Evolutionary conservation across 257 asterid genomes (phyloP), one percentile per base, ranked within the genome.

Genomic region (Solanum sejunctum): DNA sequence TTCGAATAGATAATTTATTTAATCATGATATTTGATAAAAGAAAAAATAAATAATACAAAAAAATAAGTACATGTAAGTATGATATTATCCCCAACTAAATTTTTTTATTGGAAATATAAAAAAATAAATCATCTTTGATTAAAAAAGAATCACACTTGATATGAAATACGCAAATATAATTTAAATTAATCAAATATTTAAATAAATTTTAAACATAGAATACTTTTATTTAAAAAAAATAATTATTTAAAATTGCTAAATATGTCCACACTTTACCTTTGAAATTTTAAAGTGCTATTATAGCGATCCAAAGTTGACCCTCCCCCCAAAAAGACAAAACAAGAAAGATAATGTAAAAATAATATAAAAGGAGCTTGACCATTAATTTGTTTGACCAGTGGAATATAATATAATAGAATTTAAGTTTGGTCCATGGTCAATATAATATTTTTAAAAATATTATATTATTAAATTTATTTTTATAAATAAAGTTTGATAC

Each of bases 141-240:
- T 41, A 1, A 41, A 49, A 49, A 49, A 10, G 11, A 49, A 10
- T 49, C 12, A 49, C 12, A 2, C 12, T 49, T 11, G 11, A 49
- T 1, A 8, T 20, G 1, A 60, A 2, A 10, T 0, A 0, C 21
- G 21, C 21, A 0, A 0, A 10, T 60, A 0, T 21, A 0, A 0
- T 60, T 21, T 0, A 60, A 60, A 60, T 60, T 60, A 21, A 0
- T 60, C 0, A 0, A 60, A 60, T 60, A 10, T 60, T 0, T 10
- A 21, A 41, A 57, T 57, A 0, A 0, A 60, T 21, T 4, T 3
- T 1, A 2, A n/a, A 60, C 3, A 21, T 10, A 0, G 5, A 21
- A 10, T 21, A 57, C 9, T 41, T 41, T 41, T 4, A 18, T 8
- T 0, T 57, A 0, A 57, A 57, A 55, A 57, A 10, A 21, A 10